Base-by-base conservation (phyloP, 768 basidiomycete genomes). In the Mycena filopes region DNA sequence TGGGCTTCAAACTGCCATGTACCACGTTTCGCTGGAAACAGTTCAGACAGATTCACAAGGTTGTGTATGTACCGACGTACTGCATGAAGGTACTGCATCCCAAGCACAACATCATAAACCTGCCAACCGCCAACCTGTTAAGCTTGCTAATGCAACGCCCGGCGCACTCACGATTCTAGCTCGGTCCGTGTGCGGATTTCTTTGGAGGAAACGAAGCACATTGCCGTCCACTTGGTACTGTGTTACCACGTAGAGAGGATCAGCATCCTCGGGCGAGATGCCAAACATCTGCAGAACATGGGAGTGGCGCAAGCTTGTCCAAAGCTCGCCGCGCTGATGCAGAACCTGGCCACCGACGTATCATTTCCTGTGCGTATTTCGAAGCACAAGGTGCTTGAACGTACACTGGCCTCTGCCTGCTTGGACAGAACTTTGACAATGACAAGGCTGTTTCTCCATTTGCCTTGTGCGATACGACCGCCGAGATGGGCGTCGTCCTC, bases 81-180 rank as follows among this genome's bases (percentile, higher is more conserved):
- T 29, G 55, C 60, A 53, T 75, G 74, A 26, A 75, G 65, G 55
- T 70, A 73, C 45, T 70, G 63, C 72, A 74, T 74, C n/a, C 74
- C 74, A 6, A 68, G 43, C 0, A 67, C 72, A 28, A 63, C 48
- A 49, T 75, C 69, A 38, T 61, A 62, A 42, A 72, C 62, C 74
- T 75, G 31, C 43, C 21, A 46, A 45, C 43, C 21, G 4, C 43
- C 21, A 46, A 45, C 43, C 21, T 2, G 38, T 31, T 16, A 54
- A 15, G 43, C 40, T 4, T 6, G 21, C 16, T 16, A 20, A 26
- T 31, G 31, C 21, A 9, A 36, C 28, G 54, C 21, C 23, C 12
- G 36, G 25, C 11, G 38, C n/a, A 54, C 66, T 29, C 50, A 74
- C 74, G 15, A 74, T 58, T 58, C 57, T 62, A 2, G 64, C 50